Conservation (phyloP, 805 yeast genomes). For the Wickerhamiella qilinensis region DNA sequence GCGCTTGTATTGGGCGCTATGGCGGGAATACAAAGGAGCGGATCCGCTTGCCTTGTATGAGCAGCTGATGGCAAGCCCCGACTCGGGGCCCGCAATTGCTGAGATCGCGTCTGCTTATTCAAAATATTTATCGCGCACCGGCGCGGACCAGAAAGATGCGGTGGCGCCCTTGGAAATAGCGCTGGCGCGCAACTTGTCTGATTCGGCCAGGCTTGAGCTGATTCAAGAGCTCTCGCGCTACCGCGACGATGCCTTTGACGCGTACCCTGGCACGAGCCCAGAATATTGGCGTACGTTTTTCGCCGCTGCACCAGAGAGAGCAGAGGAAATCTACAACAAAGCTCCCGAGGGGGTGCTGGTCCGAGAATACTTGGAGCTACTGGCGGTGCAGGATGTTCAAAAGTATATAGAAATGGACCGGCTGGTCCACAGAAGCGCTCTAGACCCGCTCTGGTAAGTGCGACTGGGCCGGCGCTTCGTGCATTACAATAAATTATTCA, state of each 20-base stretch:
- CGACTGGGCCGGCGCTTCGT: background rate
- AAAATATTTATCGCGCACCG: background rate
- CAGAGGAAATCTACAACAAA: conserved; percentile 6
- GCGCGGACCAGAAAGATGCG: background rate
- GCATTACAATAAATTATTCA: background rate
- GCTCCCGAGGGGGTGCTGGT: conserved; percentile 8
- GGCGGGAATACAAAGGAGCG: conserved; percentile 12
- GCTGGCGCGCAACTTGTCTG: background rate
- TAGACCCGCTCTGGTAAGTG: too few relatives aligned
- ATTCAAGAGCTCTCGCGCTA: conserved; percentile 5
- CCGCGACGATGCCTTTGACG: conserved; percentile 3
- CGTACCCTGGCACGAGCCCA: background rate
- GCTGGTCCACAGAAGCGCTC: conserved; percentile 5
- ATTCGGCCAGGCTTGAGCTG: conserved; percentile 1
- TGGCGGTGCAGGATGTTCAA: conserved; percentile 7
- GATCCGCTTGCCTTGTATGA: conserved; percentile 17
- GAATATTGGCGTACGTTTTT: conserved; percentile 7
- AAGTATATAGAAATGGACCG: conserved; percentile 8
- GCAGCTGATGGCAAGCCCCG: background rate
- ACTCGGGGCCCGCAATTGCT: background rate
- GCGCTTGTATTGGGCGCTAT: conserved; percentile 20
- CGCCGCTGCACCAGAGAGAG: conserved; percentile 5
- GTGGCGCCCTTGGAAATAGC: background rate
- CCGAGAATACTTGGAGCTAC: conserved; percentile 5
- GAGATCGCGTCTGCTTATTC: conserved; percentile 1